Evolutionary conservation across 306 rosid species (phyloP).

Genomic region (Quercus glauca): DNA sequence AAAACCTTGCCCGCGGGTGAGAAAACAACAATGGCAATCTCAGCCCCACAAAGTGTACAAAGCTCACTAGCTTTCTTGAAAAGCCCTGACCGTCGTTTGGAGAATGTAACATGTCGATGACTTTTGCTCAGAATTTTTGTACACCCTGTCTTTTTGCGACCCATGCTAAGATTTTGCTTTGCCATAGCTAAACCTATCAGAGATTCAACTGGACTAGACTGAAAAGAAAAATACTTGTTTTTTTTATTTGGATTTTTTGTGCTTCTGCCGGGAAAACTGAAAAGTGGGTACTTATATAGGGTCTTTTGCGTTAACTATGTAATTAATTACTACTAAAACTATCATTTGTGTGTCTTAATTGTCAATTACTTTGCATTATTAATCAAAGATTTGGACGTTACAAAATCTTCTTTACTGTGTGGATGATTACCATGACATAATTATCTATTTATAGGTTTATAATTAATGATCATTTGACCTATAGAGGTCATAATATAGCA

Average conservation of each 20-base stretch:
- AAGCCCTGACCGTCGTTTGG: slow-evolving; percentile 60
- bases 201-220: slow-evolving; percentile 40
- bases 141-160: slow-evolving; percentile 56
- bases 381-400: too few species aligned
- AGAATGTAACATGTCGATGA: slow-evolving; percentile 65
- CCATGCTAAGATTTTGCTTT: slow-evolving; percentile 43
- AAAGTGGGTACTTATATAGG: background rate
- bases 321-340: too few species aligned
- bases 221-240: background rate
- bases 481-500: too few species aligned
- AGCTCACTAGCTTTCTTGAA: slow-evolving; percentile 76
- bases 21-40: slow-evolving; percentile 57
- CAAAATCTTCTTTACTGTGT: too few species aligned
- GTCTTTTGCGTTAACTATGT: too few species aligned
- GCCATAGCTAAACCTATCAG: slow-evolving; percentile 38
- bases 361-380: too few species aligned
- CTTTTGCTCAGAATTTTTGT: slow-evolving; percentile 55
- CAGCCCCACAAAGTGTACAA: slow-evolving; percentile 66
- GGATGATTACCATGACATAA: too few species aligned
- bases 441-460: too few species aligned
- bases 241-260: background rate
- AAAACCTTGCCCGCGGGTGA: slow-evolving; percentile 64
- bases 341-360: too few species aligned
- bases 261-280: background rate
- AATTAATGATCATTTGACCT: too few species aligned